These are phyloP conservation scores for Hypomyces perniciosus DNA, from an alignment of 2,329 filamentous ascomycete genomes.

Conservation along the genomic window DNA sequence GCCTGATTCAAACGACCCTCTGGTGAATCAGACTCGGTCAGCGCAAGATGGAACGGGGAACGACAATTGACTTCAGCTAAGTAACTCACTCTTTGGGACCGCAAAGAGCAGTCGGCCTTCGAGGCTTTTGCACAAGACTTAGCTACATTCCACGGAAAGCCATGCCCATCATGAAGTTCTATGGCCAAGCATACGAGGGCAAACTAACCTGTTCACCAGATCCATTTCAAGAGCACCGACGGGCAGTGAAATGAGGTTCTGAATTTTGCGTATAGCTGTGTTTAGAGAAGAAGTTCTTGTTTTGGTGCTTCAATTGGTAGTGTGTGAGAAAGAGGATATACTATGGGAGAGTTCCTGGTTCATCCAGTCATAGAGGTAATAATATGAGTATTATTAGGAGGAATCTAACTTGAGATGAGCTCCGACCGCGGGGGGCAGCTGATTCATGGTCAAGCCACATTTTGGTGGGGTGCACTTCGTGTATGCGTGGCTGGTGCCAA, in stretches of 20 bases:
- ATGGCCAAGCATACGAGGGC: not conserved
- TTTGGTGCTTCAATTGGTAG: not conserved
- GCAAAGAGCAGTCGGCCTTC: conserved; percentile 92
- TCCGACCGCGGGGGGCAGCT: conserved; percentile 15
- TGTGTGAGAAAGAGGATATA: no score
- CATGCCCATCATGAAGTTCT: no score
- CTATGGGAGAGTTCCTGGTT: no score
- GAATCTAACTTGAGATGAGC: not conserved
- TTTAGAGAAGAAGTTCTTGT: no score
- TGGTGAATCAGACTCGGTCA: conserved; percentile 31
- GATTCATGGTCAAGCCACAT: not conserved
- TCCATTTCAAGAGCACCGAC: conserved; percentile 39
- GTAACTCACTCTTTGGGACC: conserved; percentile 86
- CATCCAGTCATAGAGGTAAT: no score
- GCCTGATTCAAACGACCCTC: conserved; percentile 90
- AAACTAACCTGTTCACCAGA: conserved; percentile 55
- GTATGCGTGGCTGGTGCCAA: no score
- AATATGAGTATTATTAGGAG: no score
- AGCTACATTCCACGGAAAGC: no score
- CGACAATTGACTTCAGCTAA: not conserved
- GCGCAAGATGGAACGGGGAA: not conserved
- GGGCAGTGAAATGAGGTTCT: not conserved
- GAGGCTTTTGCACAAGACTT: conserved; percentile 48
- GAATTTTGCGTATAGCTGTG: not conserved
- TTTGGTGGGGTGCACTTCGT: not conserved